These are phyloP conservation scores for Podaxis sp. DNA, from an alignment of 768 basidiomycete genomes.

Conservation along the genomic window DNA sequence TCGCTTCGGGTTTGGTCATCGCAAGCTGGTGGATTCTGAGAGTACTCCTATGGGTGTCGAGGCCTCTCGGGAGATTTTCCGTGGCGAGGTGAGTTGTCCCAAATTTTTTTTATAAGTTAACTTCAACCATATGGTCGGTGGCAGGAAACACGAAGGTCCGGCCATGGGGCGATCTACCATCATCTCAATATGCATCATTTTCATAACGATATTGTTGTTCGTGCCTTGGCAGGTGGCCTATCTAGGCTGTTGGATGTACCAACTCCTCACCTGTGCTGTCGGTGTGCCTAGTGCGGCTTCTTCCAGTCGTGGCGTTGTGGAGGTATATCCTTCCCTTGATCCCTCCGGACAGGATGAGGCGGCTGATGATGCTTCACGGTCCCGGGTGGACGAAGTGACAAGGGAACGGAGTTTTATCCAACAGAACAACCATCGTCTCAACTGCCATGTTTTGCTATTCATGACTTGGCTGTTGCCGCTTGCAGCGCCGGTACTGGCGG, in stretches of 20 bases:
- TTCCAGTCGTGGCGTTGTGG: conserved; percentile 5
- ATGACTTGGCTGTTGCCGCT: conserved; percentile 84
- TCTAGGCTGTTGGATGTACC: conserved; percentile 80
- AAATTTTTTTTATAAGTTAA: neutral
- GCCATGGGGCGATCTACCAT: conserved; percentile 48
- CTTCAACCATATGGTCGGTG: conserved; percentile 18
- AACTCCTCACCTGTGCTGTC: conserved; percentile 63
- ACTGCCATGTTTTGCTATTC: conserved; percentile 64
- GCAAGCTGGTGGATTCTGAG: conserved; percentile 57
- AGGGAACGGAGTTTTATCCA: conserved; percentile 13
- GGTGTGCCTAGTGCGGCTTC: conserved; percentile 22
- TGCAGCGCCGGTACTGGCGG: conserved; percentile 72
- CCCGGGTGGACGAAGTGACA: conserved; percentile 15
- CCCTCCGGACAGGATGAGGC: conserved; percentile 12
- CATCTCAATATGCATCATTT: conserved; percentile 59
- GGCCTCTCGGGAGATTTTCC: conserved; percentile 29
- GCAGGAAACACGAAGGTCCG: conserved; percentile 21
- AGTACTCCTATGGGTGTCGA: conserved; percentile 47
- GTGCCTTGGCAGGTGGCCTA: conserved; percentile 95
- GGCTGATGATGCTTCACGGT: conserved; percentile 6
- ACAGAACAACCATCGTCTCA: conserved; percentile 45
- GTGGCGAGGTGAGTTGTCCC: conserved; percentile 36
- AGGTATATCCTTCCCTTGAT: conserved; percentile 12
- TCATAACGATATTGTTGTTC: conserved; percentile 66
- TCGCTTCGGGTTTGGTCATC: conserved; percentile 65